phyloP scores from a whole-genome alignment of 2,329 filamentous ascomycete genomes.

The Xylariales sp. region DNA sequence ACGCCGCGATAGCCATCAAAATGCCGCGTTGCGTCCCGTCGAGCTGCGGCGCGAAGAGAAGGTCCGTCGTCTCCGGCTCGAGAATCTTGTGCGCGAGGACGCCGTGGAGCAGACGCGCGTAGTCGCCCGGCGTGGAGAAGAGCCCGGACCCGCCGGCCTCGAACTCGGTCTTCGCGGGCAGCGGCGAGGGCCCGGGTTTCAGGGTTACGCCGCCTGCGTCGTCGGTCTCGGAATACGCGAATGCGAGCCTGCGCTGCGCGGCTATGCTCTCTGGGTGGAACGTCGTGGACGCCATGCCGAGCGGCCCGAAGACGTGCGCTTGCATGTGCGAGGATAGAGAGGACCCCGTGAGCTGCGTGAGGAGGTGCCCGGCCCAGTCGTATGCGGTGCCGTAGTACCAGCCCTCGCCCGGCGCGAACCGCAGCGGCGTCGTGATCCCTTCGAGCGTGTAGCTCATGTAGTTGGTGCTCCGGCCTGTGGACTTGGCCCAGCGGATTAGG shows the following conservation, averaged over 20 bases:
- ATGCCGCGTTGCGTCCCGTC: too few species aligned
- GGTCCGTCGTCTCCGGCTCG: background rate
- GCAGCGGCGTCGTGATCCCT: background rate
- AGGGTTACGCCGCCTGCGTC: too few species aligned
- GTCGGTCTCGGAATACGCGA: too few species aligned
- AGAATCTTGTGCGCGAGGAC: background rate
- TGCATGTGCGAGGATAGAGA: background rate
- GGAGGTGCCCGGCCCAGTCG: background rate
- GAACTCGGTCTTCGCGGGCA: background rate
- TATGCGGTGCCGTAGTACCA: constrained; percentile 9
- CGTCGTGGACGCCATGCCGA: background rate
- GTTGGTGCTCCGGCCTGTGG: background rate
- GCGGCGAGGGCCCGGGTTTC: too few species aligned
- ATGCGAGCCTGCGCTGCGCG: too few species aligned
- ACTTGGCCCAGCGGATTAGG: constrained; percentile 1
- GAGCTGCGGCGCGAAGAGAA: background rate
- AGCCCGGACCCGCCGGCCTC: too few species aligned
- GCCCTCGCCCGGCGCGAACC: constrained; percentile 9
- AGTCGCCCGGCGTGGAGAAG: too few species aligned
- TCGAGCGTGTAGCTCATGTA: constrained; percentile 19
- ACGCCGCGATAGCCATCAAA: too few species aligned
- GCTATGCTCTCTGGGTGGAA: background rate
- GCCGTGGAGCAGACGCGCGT: background rate
- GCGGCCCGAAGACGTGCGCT: background rate
- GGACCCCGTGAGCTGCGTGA: background rate